Evolutionary conservation across 176 grass and related monocot genomes (phyloP).

Genomic region (Zea luxurians): DNA sequence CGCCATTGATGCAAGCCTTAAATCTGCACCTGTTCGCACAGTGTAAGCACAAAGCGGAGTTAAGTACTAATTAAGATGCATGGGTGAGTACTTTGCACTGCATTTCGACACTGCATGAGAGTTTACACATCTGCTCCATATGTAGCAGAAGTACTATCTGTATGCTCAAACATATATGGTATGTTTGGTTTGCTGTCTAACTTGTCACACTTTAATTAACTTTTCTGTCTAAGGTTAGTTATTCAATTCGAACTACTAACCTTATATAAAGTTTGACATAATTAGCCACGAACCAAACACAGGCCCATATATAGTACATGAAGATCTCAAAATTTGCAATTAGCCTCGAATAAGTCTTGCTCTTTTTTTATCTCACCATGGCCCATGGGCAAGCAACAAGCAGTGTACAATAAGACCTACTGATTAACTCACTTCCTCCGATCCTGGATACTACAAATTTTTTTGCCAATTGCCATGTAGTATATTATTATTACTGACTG

Average conservation of each 20-base stretch:
- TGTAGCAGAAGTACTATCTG: constrained; percentile 11
- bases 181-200: no score
- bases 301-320: not conserved
- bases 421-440: not conserved
- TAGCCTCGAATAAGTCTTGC: constrained; percentile 18
- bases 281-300: no score
- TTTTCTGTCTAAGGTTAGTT: no score
- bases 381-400: constrained; percentile 13
- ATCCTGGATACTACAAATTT: not conserved
- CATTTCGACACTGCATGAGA: not conserved
- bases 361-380: not conserved
- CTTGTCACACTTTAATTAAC: no score
- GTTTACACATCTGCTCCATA: no score
- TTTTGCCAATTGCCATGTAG: constrained; percentile 14
- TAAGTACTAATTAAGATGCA: constrained; percentile 17
- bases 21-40: constrained; percentile 48
- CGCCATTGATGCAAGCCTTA: constrained; percentile 48
- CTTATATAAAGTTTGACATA: no score
- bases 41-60: constrained; percentile 34
- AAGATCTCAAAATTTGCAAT: constrained; percentile 25
- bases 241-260: no score
- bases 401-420: not conserved
- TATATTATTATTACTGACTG: constrained; percentile 18
- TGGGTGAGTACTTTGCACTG: constrained; percentile 18
- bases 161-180: no score